Evolutionary conservation across 2,329 filamentous ascomycete genomes (phyloP).

Genomic region (Cordyceps farinosa): DNA sequence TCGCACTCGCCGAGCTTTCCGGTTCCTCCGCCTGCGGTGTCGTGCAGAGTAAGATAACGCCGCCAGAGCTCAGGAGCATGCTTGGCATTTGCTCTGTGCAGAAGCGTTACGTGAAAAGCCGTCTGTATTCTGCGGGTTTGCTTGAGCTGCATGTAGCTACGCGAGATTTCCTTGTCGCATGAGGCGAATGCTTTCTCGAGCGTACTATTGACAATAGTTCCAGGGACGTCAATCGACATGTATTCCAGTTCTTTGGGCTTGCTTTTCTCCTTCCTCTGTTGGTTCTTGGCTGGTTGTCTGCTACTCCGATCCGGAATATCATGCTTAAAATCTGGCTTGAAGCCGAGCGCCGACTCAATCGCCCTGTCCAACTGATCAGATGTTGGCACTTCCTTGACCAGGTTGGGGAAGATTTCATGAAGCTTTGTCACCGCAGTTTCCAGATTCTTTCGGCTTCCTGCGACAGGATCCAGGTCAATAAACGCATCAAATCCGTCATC

Average conservation of each 20-base stretch:
- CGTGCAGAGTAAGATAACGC: constrained; percentile 61
- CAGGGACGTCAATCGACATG: constrained; percentile 48
- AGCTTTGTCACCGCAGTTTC: constrained; percentile 72
- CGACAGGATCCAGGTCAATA: constrained; percentile 77
- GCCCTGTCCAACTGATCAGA: constrained; percentile 74
- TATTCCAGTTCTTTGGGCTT: constrained; percentile 51
- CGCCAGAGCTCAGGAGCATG: constrained; percentile 71
- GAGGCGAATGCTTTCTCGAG: constrained; percentile 69
- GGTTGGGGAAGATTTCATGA: constrained; percentile 71
- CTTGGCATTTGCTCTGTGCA: constrained; percentile 67
- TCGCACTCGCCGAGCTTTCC: constrained; percentile 57
- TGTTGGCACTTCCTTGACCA: constrained; percentile 69
- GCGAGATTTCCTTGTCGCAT: constrained; percentile 40
- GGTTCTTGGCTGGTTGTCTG: constrained; percentile 30
- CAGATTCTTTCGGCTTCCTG: constrained; percentile 78
- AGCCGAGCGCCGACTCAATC: constrained; percentile 70
- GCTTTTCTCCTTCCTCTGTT: constrained; percentile 35
- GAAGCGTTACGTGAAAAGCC: constrained; percentile 91
- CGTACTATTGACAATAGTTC: constrained; percentile 43
- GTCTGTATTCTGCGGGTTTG: constrained; percentile 71
- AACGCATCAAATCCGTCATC: constrained; percentile 79
- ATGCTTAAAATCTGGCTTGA: constrained; percentile 72
- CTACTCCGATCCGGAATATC: constrained; percentile 58
- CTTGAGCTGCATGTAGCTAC: constrained; percentile 72
- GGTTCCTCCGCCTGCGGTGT: constrained; percentile 30